A percentile compares a stretch with the other conserved stretches of the same genome.
Conservation (phyloP, 306 rosid genomes). For the Dryas octopetala region DNA sequence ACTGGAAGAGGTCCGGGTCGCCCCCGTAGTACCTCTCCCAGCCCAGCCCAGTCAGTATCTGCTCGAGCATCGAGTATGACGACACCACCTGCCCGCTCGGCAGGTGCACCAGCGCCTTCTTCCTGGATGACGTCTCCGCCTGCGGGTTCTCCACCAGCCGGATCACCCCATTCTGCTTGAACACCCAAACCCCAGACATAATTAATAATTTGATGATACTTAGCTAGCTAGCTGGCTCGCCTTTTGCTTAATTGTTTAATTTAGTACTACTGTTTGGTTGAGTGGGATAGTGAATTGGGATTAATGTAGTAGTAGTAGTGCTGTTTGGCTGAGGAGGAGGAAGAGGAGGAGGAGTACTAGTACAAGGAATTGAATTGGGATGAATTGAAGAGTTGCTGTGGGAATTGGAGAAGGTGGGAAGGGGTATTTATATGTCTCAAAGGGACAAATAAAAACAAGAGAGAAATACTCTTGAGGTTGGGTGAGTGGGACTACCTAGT, state of each 20-base stretch:
- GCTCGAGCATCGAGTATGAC: conserved; percentile 64
- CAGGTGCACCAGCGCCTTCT: conserved; percentile 66
- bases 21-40: conserved; percentile 98
- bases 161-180: conserved; percentile 62
- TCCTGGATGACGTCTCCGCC: conserved; percentile 44
- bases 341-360: neutral
- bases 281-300: too few species aligned
- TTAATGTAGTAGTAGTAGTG: too few species aligned
- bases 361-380: neutral
- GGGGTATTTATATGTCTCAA: conserved; percentile 52
- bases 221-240: too few species aligned
- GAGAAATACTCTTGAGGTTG: conserved; percentile 44
- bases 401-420: conserved; percentile 24
- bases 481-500: conserved; percentile 4
- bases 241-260: too few species aligned
- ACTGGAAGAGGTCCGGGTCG: conserved; percentile 75
- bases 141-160: conserved; percentile 71
- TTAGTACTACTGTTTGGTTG: too few species aligned
- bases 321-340: neutral
- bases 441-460: conserved; percentile 50
- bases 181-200: conserved; percentile 93
- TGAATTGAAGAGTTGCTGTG: conserved; percentile 28
- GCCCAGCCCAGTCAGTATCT: conserved; percentile 60
- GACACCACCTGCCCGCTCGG: conserved; percentile 62
- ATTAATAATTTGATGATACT: too few species aligned